These are phyloP conservation scores for Quercus phellos DNA, from an alignment of 331 rosid species.

Conservation along the genomic window DNA sequence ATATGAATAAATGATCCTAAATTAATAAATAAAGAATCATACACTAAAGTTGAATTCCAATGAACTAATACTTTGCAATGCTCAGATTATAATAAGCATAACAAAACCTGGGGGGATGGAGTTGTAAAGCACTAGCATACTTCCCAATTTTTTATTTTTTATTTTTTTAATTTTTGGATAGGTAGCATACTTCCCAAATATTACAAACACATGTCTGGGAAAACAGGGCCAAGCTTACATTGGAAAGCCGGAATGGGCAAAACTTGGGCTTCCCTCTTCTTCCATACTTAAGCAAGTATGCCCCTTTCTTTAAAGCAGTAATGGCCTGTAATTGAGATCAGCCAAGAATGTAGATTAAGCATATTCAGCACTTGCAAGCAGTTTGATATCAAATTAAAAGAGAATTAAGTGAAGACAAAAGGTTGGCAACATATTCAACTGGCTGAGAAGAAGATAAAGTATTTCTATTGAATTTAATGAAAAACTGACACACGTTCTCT, in stretches of 20 bases:
- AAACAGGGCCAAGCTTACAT: constrained; percentile 53
- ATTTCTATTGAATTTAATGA: background rate
- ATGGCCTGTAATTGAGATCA: constrained; percentile 66
- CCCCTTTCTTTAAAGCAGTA: constrained; percentile 97
- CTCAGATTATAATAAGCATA: background rate
- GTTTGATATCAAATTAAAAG: background rate
- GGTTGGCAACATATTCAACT: background rate
- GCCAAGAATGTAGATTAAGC: constrained; percentile 22
- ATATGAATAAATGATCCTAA: background rate
- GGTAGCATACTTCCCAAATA: too few species aligned
- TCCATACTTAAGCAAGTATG: constrained; percentile 91
- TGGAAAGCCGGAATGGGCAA: constrained; percentile 95
- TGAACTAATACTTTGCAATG: background rate
- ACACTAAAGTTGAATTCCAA: background rate
- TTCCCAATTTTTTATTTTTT: background rate
- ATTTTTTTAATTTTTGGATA: too few species aligned
- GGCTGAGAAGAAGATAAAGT: background rate
- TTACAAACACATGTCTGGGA: constrained; percentile 1
- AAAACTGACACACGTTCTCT: background rate
- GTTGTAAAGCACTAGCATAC: constrained; percentile 12
- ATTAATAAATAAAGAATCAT: too few species aligned
- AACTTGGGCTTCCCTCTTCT: constrained; percentile 98
- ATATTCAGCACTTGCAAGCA: constrained; percentile 11
- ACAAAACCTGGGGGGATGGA: constrained; percentile 1
- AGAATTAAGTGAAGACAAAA: background rate